Percentiles rank a stretch among this genome's conserved stretches.
Evolutionary conservation across 2,329 filamentous ascomycete genomes (phyloP).

Genomic region (Aspergillus aculeatus): DNA sequence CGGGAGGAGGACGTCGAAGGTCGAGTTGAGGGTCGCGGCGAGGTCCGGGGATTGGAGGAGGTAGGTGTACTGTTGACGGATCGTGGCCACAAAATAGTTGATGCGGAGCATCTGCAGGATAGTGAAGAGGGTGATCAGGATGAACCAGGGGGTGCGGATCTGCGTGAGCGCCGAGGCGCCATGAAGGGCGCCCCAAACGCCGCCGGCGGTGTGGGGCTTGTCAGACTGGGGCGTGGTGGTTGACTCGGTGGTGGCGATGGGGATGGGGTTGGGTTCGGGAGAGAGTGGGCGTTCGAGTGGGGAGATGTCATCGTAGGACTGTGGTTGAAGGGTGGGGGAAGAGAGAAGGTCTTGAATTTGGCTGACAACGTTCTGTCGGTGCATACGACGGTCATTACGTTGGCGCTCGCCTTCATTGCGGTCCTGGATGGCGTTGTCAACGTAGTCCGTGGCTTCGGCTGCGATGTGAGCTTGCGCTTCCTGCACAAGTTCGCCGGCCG

Average conservation of each 20-base stretch:
- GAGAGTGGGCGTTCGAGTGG: conserved; percentile 29
- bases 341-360: conserved; percentile 75
- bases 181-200: conserved; percentile 71
- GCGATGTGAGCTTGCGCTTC: conserved; percentile 59
- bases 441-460: conserved; percentile 57
- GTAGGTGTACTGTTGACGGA: conserved; percentile 76
- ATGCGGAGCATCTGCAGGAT: conserved; percentile 75
- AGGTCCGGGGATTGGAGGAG: conserved; percentile 63
- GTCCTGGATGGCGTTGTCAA: conserved; percentile 56
- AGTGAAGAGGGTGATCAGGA: conserved; percentile 79
- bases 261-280: not conserved
- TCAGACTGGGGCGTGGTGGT: conserved; percentile 29
- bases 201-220: conserved; percentile 42
- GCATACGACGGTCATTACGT: conserved; percentile 57
- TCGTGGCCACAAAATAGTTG: conserved; percentile 90
- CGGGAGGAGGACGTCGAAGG: conserved; percentile 84
- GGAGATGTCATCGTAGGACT: conserved; percentile 5
- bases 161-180: conserved; percentile 15
- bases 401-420: conserved; percentile 47
- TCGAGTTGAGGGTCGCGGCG: conserved; percentile 71
- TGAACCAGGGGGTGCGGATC: conserved; percentile 63
- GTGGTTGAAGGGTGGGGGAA: conserved; percentile 18
- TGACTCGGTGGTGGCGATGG: conserved; percentile 31
- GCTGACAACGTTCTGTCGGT: conserved; percentile 62
- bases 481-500: conserved; percentile 75